Evolutionary conservation across 441 rosid species (phyloP), one percentile per base, ranked within the genome.

Genomic region (Eutrema salsugineum): DNA sequence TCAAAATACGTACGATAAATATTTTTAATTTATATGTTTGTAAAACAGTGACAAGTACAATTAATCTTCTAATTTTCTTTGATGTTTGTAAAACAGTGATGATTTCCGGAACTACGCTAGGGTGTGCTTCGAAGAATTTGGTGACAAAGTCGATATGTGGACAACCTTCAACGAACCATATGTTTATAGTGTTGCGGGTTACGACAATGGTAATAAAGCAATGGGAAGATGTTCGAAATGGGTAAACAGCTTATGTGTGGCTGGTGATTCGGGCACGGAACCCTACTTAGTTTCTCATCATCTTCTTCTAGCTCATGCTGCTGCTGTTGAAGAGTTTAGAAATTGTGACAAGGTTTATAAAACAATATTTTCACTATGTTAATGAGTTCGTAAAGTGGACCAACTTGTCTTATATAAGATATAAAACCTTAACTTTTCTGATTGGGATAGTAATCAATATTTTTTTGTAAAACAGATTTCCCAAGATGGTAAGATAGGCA

Each of bases 101-200:
- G 71, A 70, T 44, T 84, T 72, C 49, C 27, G 68, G 14, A 69
- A 84, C 63, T 81, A 17, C n/a, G 82, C 69, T 10, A 77, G 68
- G 11, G 5, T 82, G 1, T 81, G 87, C 68, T 82, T 78, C 67
- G 38, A 78, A 58, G 81, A 75, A 48, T 82, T 79, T 46, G 87
- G 87, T 8, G 84, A 82, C 24, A 66, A 77, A 2, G 87, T 80
- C 1, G 65, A 76, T 40, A 51, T 73, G 43, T 84, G 85, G 87
- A 24, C 11, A 36, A 76, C 79, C 0, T 15, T 76, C 27, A 76
- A 76, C 55, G 70, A 76, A 24, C 79, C 79, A 63, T 76, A 53
- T 43, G 43, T 69, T 32, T 63, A 62, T 61, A 69, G 71, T 46
- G 70, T 62, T 53, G 66, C 70, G 10, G 79, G 79, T 19, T 69